phyloP scores from a whole-genome alignment of 2,329 filamentous ascomycete genomes.

The Sarocladium kiliense region DNA sequence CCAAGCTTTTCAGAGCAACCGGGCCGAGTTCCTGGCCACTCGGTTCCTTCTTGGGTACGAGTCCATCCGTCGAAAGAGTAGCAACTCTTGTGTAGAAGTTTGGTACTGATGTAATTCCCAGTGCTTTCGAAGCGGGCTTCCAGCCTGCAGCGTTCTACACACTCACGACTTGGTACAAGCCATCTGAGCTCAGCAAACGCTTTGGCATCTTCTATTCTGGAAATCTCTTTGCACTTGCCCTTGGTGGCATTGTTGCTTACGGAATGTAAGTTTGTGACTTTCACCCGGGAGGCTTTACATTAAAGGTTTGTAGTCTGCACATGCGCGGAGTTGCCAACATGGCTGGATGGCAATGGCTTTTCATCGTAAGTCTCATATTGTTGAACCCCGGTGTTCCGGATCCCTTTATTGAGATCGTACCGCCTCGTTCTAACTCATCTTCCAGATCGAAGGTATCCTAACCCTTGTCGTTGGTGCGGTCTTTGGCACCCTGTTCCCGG shows the following conservation, averaged over 20 bases:
- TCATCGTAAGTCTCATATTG: not conserved
- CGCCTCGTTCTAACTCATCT: too few relatives aligned
- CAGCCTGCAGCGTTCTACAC: not conserved
- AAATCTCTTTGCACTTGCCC: not conserved
- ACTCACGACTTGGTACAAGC: not conserved
- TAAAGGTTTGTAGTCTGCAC: not conserved
- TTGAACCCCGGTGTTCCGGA: too few relatives aligned
- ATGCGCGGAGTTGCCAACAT: not conserved
- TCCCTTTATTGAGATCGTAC: too few relatives aligned
- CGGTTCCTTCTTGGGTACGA: not conserved
- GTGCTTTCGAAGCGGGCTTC: not conserved
- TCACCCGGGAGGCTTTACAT: not conserved
- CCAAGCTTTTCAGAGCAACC: not conserved
- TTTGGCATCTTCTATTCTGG: not conserved
- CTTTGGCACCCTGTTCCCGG: not conserved
- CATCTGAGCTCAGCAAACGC: not conserved
- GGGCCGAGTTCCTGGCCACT: not conserved
- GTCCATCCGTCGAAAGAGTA: too few relatives aligned
- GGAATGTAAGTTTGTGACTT: not conserved
- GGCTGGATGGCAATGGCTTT: not conserved
- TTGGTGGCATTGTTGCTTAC: not conserved
- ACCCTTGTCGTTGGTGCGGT: not conserved
- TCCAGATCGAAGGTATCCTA: not conserved
- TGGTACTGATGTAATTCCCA: not conserved
- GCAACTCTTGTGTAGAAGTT: not conserved